A percentile compares a stretch with the other conserved stretches of the same genome.
Conservation (phyloP, 257 asterid species). For the Solanum infundibuliforme region DNA sequence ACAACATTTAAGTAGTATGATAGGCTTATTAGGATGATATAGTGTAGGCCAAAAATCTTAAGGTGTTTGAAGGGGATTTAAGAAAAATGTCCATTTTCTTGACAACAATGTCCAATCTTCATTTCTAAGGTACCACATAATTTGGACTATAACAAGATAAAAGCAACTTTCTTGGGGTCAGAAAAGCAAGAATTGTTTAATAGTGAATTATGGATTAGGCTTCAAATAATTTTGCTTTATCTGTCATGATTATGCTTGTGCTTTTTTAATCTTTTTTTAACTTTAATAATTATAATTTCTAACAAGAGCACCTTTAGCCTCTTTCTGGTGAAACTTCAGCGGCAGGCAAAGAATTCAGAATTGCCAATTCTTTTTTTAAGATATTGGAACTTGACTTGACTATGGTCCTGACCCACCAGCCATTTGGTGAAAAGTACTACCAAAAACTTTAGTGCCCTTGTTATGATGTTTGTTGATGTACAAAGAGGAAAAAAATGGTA, state of each 20-base stretch:
- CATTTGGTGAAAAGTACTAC: conserved; percentile 17
- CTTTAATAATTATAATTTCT: conserved; percentile 28
- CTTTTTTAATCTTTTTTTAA: conserved; percentile 21
- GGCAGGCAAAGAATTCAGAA: neutral
- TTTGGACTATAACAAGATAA: neutral
- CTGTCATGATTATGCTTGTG: conserved; percentile 37
- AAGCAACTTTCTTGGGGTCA: neutral
- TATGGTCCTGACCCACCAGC: conserved; percentile 33
- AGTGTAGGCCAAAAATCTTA: neutral
- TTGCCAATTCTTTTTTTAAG: neutral
- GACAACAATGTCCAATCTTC: neutral
- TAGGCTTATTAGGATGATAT: neutral
- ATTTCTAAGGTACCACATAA: neutral
- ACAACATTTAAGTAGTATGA: neutral
- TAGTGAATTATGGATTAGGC: conserved; percentile 13
- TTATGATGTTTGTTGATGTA: neutral
- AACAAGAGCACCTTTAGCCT: neutral
- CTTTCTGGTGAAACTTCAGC: neutral
- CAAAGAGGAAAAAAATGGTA: neutral
- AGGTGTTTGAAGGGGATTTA: neutral
- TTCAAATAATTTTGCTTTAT: conserved; percentile 36
- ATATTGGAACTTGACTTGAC: neutral
- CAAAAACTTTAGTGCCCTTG: neutral
- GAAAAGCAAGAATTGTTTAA: neutral
- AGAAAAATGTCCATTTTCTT: neutral